Evolutionary conservation across 352 stramenopile genomes (phyloP), one percentile per base, ranked within the genome.

Genomic region (Elongisporangium undulatum): DNA sequence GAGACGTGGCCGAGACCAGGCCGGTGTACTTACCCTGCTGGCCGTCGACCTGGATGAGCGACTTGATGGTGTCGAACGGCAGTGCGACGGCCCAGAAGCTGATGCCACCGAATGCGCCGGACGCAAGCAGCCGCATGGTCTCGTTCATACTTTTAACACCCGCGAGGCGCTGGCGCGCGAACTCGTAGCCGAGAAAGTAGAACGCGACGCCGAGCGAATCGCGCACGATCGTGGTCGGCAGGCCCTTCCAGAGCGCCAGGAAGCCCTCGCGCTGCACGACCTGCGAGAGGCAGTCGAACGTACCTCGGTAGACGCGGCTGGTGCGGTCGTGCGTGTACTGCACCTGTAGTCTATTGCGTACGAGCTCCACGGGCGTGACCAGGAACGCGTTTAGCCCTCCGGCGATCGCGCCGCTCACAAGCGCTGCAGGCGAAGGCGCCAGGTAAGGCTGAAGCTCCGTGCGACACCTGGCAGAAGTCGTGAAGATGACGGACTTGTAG

Each of bases 401-500:
- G 21, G 82, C 79, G 41, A 86, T 62, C 7, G 82, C 82, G 24
- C 82, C 82, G n/a, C 75, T 80, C 29, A 65, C 49, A 13, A 89
- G 64, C 39, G 79, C 76, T 50, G 74, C 69, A 4, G 68, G 70
- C 26, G 79, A 79, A 3, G 82, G 64, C n/a, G 67, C 71, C 15
- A 78, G 59, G 23, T 61, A 62, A 12, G 74, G 67, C 59, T 79
- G 71, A 55, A 79, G 39, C 38, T 91, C 79, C 24, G 68, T 74
- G 55, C 79, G 79, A n/a, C 88, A 58, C 54, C 61, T 72, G 24
- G 79, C 73, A 4, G 82, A 90, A 2, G 75, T 87, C 23, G 82
- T 92, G 64, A 95, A 95, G 64, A 95, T 95, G 54, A 95, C 82
- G 38, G 86, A 85, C 65, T 95, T 95, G 81, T 95, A 95, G 52